Conservation (phyloP, 2,329 filamentous ascomycete species). For the Cercospora nicotianae region DNA sequence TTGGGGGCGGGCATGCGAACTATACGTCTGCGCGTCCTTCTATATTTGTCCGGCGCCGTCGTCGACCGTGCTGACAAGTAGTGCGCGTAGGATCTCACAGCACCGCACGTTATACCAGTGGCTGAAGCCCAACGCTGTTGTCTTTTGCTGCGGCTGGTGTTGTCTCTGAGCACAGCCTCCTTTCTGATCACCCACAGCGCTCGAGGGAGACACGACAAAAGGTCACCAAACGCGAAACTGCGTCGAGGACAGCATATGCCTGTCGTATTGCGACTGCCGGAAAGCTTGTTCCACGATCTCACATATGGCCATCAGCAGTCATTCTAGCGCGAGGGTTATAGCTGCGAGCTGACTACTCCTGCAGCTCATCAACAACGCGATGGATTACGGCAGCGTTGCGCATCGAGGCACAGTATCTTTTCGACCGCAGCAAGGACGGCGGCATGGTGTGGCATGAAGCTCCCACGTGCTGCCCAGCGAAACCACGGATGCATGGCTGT, state of each 20-base stretch:
- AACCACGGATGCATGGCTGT: background rate
- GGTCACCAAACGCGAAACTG: background rate
- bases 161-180: conserved; percentile 1
- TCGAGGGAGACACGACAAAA: background rate
- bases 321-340: background rate
- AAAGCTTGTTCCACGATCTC: background rate
- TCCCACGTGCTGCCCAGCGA: background rate
- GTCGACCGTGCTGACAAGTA: background rate
- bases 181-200: background rate
- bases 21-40: background rate
- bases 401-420: background rate
- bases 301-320: background rate
- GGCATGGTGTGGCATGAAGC: background rate
- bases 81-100: background rate
- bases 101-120: background rate
- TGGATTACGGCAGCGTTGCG: background rate
- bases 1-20: background rate
- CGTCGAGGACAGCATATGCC: background rate
- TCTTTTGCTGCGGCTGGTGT: background rate
- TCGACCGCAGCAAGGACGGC: background rate
- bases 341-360: background rate
- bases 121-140: background rate
- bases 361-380: background rate
- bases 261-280: background rate
- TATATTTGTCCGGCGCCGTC: background rate